Evolutionary conservation across 805 yeast genomes (phyloP), one percentile per base, ranked within the genome.

Genomic region (Ogataea methanolica): DNA sequence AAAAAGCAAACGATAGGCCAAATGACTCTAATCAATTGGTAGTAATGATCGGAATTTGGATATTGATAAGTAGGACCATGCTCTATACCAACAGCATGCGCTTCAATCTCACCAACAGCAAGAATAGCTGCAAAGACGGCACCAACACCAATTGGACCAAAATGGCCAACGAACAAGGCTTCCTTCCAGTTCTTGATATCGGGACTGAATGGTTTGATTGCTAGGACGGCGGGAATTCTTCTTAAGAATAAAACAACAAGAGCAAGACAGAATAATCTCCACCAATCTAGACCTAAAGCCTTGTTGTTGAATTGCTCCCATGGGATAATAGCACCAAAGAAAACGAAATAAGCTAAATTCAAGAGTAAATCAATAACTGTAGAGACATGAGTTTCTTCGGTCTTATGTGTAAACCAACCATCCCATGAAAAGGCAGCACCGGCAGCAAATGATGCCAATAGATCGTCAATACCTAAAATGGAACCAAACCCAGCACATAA

Each of bases 351-450:
- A 6, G 85, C 77, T 65, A 84, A 72, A 63, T 85, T 85, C 29
- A 84, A 67, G 47, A 83, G 59, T 54, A 83, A 69, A 58, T 85
- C 90, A 47, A 84, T 75, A 16, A 80, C 83, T 0, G 83, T 80
- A 31, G 87, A 79, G 15, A 83, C 78, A 52, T 78, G 80, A 7
- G 85, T 76, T 52, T 80, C 82, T 54, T 78, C 79, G 2, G 85
- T 81, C 50, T 73, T 74, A 41, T 69, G 66, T 33, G 85, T 79
- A 61, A 76, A 80, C 66, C 79, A 79, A 22, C 88, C 89, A 59
- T 82, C 81, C 90, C 90, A 84, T 5, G 86, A 80, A 59, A 85
- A 82, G 0, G 84, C 78, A 2, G 85, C 76, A 23, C 90, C 90
- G 1, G 88, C 89, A 6, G 84, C 79, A 60, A 84, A 85, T 11